Evolutionary conservation across 768 basidiomycete species (phyloP).

Genomic region (Suillus paluster): DNA sequence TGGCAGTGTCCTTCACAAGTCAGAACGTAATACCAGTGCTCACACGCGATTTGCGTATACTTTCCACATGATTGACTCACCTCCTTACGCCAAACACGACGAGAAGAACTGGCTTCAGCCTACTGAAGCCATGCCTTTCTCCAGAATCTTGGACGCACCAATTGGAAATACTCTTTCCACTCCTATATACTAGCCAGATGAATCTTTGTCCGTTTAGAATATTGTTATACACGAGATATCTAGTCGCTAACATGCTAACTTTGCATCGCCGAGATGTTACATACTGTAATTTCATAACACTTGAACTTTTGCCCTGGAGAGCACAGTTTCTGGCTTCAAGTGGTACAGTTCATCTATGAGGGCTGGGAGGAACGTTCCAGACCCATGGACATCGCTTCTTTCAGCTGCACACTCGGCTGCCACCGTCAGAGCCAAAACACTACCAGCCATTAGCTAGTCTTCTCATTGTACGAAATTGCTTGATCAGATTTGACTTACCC

Average conservation of each 20-base stretch:
- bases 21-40: slow-evolving; percentile 80
- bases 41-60: slow-evolving; percentile 93
- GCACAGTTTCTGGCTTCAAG: slow-evolving; percentile 43
- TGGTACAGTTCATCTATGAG: slow-evolving; percentile 64
- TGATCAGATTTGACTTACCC: slow-evolving; percentile 54
- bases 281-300: slow-evolving; percentile 14
- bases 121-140: slow-evolving; percentile 81
- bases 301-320: slow-evolving; percentile 33
- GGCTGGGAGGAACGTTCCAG: slow-evolving; percentile 67
- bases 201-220: background rate
- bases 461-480: background rate
- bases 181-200: background rate
- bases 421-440: slow-evolving; percentile 59
- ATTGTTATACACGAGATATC: background rate
- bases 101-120: slow-evolving; percentile 97
- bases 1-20: slow-evolving; percentile 91
- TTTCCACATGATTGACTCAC: slow-evolving; percentile 91
- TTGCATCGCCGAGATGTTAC: background rate
- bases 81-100: slow-evolving; percentile 75
- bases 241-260: background rate
- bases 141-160: slow-evolving; percentile 50
- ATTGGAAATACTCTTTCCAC: slow-evolving; percentile 10
- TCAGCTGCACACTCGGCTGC: slow-evolving; percentile 63
- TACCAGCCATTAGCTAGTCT: slow-evolving; percentile 26
- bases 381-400: slow-evolving; percentile 57